Base-by-base conservation (phyloP, 176 grass and related monocot species). In the Urochloa ruziziensis region DNA sequence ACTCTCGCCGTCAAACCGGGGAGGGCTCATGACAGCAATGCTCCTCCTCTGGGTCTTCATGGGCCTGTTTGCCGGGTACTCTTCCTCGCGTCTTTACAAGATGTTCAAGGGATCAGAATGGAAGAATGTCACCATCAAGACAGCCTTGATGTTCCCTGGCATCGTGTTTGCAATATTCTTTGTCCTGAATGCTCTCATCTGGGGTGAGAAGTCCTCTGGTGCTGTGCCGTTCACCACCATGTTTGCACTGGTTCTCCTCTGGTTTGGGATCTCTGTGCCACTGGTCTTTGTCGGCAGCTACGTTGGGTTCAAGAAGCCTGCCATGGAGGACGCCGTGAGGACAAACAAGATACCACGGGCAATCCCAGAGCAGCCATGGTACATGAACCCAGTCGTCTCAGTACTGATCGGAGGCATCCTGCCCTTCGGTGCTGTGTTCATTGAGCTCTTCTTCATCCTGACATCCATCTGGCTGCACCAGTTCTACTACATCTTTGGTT, bases 401-500 rank as follows among this genome's bases (percentile, higher is more conserved):
- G 91, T 92, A 80, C 82, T 95, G 66, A 95, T 93, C 15, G 93
- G 96, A 63, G 96, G 93, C 44, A 91, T 98, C 72, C 93, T 98
- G n/a, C 96, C 96, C 10, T 95, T 98, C 9, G 96, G 93, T 4
- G 96, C 93, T 37, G 89, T 98, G 42, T 98, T 98, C 74, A 93
- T 98, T 10, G 93, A 95, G 80, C 89, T 98, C 85, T 98, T 98
- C 87, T 95, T 98, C 93, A 95, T 98, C 74, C 89, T 98, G 66
- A 98, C 93, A n/a, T 94, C 96, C 8, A 89, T 98, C 58, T 94
- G 93, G 93, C 83, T 95, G 28, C 87, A 95, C 62, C 96, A 98
- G 73, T 98, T 98, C 85, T 98, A 98, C 87, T 93, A 98, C 82
- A 95, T 98, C 43, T 98, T 98, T 1, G 93, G 96, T 2, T 95